Conservation (phyloP, 1,284 basidiomycete genomes). For the Puccinia triticina region DNA sequence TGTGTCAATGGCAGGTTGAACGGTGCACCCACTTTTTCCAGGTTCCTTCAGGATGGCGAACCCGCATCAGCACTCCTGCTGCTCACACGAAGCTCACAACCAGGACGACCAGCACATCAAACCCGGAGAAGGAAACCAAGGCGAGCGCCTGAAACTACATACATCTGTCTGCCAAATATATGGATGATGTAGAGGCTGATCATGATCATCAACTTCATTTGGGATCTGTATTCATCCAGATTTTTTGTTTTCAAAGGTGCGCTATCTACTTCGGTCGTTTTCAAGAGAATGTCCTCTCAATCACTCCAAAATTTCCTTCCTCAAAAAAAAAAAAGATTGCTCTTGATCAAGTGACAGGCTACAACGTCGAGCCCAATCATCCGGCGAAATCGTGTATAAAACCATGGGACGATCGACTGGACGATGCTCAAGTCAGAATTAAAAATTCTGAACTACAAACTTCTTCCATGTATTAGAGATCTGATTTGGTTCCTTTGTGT, state of each 20-base stretch:
- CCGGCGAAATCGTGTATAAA: constrained; percentile 41
- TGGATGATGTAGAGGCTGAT: not conserved
- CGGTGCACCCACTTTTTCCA: too few species aligned
- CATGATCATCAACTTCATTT: not conserved
- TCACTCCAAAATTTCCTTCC: too few species aligned
- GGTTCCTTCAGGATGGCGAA: not conserved
- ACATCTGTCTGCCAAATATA: not conserved
- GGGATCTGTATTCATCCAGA: not conserved
- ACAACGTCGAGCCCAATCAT: constrained; percentile 27
- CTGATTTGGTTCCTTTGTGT: not conserved
- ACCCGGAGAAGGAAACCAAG: constrained; percentile 43
- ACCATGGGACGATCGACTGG: constrained; percentile 32
- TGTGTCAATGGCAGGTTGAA: too few species aligned
- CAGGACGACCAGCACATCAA: constrained; percentile 34
- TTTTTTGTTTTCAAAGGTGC: constrained; percentile 36
- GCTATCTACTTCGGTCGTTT: not conserved
- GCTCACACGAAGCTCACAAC: constrained; percentile 24
- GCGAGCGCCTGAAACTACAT: not conserved
- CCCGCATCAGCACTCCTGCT: constrained; percentile 2
- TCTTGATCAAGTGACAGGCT: constrained; percentile 15
- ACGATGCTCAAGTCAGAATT: constrained; percentile 6
- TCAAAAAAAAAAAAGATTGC: constrained; percentile 18
- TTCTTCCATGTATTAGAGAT: not conserved
- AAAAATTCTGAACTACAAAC: not conserved
- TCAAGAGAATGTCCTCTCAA: not conserved